Evolutionary conservation across 495 filamentous ascomycete species (phyloP).

Genomic region (Alectoria sarmentosa): DNA sequence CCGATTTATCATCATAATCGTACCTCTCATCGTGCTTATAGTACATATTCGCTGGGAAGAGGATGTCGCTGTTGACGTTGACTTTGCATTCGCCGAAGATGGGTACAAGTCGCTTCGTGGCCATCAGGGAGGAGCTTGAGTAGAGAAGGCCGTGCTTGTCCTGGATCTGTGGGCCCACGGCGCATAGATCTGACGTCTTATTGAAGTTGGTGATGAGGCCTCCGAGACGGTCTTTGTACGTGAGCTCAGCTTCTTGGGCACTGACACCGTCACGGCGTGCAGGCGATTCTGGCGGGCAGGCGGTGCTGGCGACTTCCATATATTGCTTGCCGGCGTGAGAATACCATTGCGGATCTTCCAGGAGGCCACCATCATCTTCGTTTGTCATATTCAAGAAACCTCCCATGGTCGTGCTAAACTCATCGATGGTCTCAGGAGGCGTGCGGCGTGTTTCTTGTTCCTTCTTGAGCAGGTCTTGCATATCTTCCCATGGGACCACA

Average conservation of each 20-base stretch:
- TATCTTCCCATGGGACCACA: slow-evolving; percentile 58
- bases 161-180: slow-evolving; percentile 46
- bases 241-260: slow-evolving; percentile 29
- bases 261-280: slow-evolving; percentile 43
- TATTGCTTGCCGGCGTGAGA: slow-evolving; percentile 40
- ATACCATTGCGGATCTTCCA: slow-evolving; percentile 28
- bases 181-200: slow-evolving; percentile 58
- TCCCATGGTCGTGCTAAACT: slow-evolving; percentile 34
- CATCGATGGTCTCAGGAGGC: slow-evolving; percentile 26
- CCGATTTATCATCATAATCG: slow-evolving; percentile 44
- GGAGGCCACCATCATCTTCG: slow-evolving; percentile 24
- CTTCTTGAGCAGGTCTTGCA: slow-evolving; percentile 47
- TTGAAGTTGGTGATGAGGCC: slow-evolving; percentile 63
- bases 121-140: slow-evolving; percentile 51
- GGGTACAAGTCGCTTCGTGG: slow-evolving; percentile 55
- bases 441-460: slow-evolving; percentile 46
- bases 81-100: slow-evolving; percentile 73
- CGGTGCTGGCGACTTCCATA: slow-evolving; percentile 53
- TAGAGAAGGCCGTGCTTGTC: slow-evolving; percentile 65
- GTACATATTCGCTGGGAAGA: slow-evolving; percentile 73
- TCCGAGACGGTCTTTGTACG: slow-evolving; percentile 35
- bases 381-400: slow-evolving; percentile 25
- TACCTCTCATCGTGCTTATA: slow-evolving; percentile 66
- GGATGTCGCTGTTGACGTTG: slow-evolving; percentile 69
- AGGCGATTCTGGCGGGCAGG: slow-evolving; percentile 53